Evolutionary conservation across 2,329 filamentous ascomycete genomes (phyloP).

Genomic region (Leptographium procerum): DNA sequence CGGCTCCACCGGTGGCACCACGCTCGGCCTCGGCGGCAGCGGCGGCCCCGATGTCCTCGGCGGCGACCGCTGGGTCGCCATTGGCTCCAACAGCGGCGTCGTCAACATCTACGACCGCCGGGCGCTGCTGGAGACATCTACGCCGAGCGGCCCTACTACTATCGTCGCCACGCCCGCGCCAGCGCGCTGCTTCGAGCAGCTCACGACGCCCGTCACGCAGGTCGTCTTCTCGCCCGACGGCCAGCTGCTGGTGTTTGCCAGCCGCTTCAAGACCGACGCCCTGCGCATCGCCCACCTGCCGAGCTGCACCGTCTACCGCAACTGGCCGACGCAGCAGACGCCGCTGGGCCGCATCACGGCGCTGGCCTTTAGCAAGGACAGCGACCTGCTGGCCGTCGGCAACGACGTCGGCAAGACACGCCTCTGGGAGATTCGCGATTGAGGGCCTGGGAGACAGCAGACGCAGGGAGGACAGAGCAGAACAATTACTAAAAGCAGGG

Average conservation of each 20-base stretch:
- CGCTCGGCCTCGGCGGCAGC: constrained; percentile 64
- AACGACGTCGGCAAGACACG: constrained; percentile 84
- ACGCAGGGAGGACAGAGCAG: too few relatives aligned
- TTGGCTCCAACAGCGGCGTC: constrained; percentile 78
- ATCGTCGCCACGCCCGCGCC: constrained; percentile 54
- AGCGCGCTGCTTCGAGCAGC: constrained; percentile 64
- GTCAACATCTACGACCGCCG: constrained; percentile 87
- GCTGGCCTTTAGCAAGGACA: constrained; percentile 55
- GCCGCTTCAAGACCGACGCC: constrained; percentile 78
- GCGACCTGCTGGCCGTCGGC: constrained; percentile 67
- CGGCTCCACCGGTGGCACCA: constrained; percentile 75
- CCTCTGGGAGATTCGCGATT: constrained; percentile 77
- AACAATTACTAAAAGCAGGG: neutral
- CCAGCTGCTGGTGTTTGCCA: constrained; percentile 78
- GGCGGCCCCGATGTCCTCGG: constrained; percentile 53
- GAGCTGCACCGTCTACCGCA: constrained; percentile 85
- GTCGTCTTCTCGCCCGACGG: constrained; percentile 79
- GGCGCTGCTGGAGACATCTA: constrained; percentile 40
- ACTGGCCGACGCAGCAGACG: constrained; percentile 90
- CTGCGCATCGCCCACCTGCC: constrained; percentile 81
- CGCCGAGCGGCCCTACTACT: constrained; percentile 19
- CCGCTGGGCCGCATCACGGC: constrained; percentile 74
- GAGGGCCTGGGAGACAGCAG: neutral
- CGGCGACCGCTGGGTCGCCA: constrained; percentile 76
- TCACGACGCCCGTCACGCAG: constrained; percentile 74